Evolutionary conservation across 1,284 basidiomycete genomes (phyloP).

Genomic region (Irpex sp.): DNA sequence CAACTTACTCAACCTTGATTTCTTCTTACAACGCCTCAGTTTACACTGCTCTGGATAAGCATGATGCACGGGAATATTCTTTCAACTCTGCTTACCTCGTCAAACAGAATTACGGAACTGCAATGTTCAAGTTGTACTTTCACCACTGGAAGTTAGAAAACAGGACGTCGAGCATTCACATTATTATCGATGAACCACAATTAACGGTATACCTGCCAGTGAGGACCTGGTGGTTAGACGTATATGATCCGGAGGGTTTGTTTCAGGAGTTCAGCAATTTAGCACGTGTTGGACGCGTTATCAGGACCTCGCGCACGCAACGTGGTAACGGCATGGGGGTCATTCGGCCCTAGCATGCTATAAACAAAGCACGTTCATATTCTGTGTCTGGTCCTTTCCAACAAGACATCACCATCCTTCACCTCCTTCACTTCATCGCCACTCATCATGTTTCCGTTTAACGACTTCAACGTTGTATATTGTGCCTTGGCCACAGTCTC

Average conservation of each 20-base stretch:
- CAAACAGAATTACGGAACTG: too few relatives aligned
- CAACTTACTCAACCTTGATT: too few relatives aligned
- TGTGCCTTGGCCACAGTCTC: slow-evolving; percentile 28
- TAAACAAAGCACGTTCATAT: neutral
- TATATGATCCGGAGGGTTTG: neutral
- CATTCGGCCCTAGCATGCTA: neutral
- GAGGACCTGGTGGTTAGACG: too few relatives aligned
- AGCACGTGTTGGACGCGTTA: slow-evolving; percentile 5
- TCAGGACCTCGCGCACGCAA: slow-evolving; percentile 2
- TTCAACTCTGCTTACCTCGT: too few relatives aligned
- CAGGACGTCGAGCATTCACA: too few relatives aligned
- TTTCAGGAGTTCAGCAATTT: neutral
- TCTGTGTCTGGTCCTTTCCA: neutral
- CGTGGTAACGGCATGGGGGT: slow-evolving; percentile 2
- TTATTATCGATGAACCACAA: neutral
- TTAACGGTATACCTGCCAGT: neutral
- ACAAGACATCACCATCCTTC: slow-evolving; percentile 1
- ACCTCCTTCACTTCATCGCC: neutral
- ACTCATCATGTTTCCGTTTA: slow-evolving; percentile 24
- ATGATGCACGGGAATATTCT: too few relatives aligned
- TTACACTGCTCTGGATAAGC: too few relatives aligned
- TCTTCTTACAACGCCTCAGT: too few relatives aligned
- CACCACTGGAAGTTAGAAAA: too few relatives aligned
- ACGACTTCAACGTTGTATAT: slow-evolving; percentile 26
- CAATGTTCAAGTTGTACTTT: too few relatives aligned